A percentile compares a stretch with the other conserved stretches of the same genome.
phyloP scores from a whole-genome alignment of 495 filamentous ascomycete genomes.

The Tetracladium setigerum region DNA sequence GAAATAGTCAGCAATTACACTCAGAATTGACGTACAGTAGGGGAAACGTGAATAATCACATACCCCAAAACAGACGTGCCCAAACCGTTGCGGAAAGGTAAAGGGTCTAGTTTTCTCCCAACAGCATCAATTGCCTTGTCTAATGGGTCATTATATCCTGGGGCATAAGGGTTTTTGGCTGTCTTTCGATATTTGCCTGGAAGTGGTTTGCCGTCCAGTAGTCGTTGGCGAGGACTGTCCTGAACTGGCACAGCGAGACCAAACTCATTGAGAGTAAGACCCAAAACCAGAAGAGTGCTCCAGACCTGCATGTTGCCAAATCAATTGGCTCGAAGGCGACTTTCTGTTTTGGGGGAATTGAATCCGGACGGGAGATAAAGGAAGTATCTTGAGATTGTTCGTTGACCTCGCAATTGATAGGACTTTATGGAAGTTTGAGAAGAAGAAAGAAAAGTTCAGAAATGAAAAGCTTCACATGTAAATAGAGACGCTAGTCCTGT shows the following conservation, averaged over 20 bases:
- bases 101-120: conserved; percentile 48
- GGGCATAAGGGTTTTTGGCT: conserved; percentile 34
- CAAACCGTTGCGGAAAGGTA: conserved; percentile 58
- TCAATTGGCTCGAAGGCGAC: not conserved
- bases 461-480: too few relatives aligned
- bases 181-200: conserved; percentile 32
- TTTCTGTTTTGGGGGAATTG: too few relatives aligned
- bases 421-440: too few relatives aligned
- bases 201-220: conserved; percentile 36
- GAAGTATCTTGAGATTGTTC: too few relatives aligned
- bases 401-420: too few relatives aligned
- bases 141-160: conserved; percentile 33
- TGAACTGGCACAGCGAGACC: conserved; percentile 34
- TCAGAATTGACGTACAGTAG: too few relatives aligned
- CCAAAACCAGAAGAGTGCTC: conserved; percentile 20
- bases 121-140: conserved; percentile 47
- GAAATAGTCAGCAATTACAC: too few relatives aligned
- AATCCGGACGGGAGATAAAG: too few relatives aligned
- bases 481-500: too few relatives aligned
- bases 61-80: conserved; percentile 52
- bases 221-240: conserved; percentile 43
- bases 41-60: too few relatives aligned
- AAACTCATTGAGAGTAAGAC: conserved; percentile 24
- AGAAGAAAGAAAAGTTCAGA: not conserved
- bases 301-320: conserved; percentile 26